phyloP scores from a whole-genome alignment of 148 eudicot species.

The Rhododendron henanense region DNA sequence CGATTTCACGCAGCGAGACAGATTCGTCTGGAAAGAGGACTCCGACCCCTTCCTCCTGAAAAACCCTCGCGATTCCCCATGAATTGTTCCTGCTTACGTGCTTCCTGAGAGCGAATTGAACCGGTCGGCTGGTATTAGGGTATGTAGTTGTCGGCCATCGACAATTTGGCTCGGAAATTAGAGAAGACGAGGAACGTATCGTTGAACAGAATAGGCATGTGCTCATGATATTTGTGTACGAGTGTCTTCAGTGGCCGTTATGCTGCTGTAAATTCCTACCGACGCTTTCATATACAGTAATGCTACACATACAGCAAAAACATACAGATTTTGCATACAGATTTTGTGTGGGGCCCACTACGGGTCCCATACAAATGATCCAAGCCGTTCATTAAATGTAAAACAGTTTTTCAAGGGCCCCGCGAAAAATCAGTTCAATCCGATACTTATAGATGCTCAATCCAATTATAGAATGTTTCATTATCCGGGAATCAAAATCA shows the following conservation, averaged over 20 bases:
- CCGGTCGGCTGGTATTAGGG: constrained; percentile 21
- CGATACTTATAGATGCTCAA: too few relatives aligned
- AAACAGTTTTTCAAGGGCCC: too few relatives aligned
- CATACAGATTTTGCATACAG: too few relatives aligned
- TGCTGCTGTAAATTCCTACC: background rate
- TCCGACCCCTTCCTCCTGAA: constrained; percentile 39
- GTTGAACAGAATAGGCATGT: constrained; percentile 32
- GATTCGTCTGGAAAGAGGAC: constrained; percentile 35
- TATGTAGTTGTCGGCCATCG: constrained; percentile 11
- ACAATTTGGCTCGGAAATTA: constrained; percentile 12
- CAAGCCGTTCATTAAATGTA: too few relatives aligned
- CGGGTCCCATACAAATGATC: too few relatives aligned
- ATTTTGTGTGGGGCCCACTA: too few relatives aligned
- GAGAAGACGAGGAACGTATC: constrained; percentile 16
- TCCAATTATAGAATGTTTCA: too few relatives aligned
- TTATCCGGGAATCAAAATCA: too few relatives aligned
- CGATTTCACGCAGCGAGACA: constrained; percentile 18
- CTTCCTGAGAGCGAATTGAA: constrained; percentile 14
- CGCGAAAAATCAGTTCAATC: too few relatives aligned
- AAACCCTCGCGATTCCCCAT: constrained; percentile 22
- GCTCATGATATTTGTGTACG: constrained; percentile 26
- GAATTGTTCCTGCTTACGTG: constrained; percentile 9
- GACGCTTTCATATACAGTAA: background rate
- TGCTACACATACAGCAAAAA: too few relatives aligned
- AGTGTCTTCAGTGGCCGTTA: background rate